Evolutionary conservation across 139 green algal species (phyloP), one percentile per base, ranked within the genome.

Genomic region (Chlamydomonas schloesseri): DNA sequence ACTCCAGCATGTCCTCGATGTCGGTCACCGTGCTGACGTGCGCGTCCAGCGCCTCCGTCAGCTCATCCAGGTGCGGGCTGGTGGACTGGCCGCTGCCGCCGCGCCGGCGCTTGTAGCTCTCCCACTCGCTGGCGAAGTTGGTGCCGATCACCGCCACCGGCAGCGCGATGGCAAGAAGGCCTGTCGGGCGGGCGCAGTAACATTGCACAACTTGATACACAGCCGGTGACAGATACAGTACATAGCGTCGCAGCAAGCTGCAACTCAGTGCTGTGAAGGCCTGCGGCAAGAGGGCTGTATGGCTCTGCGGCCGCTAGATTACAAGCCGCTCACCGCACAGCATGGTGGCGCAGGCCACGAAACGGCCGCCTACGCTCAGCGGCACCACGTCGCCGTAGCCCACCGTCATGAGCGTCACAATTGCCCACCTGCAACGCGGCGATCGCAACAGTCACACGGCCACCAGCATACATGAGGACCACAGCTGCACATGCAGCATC

Each of bases 391-490:
- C 89, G 6, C 89, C 89, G 57, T 91, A 92, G 31, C 89, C 89
- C 53, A 92, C 89, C 20, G 89, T 92, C 73, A 90, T 88, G 8
- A 92, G 60, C 31, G 89, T 91, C 36, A 92, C 89, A 21, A 92
- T 88, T 62, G 87, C 73, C 86, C 86, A 92, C 89, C 89, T 91
- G 60, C 34, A 60, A 18, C 29, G 60, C 37, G 33, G 37, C 8
- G 64, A 33, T 1, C 36, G 42, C 20, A 4, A 60, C 58, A 67
- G 58, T 29, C 84, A n/a, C n/a, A n/a, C n/a, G n/a, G n/a, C n/a
- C n/a, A n/a, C n/a, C n/a, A n/a, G n/a, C n/a, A n/a, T n/a, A n/a
- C n/a, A n/a, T n/a, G n/a, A n/a, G n/a, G n/a, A n/a, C n/a, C n/a
- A n/a, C n/a, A n/a, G n/a, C n/a, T n/a, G n/a, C n/a, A n/a, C n/a